Base-by-base conservation (phyloP, 2,329 filamentous ascomycete species). In the Phoma sp. region DNA sequence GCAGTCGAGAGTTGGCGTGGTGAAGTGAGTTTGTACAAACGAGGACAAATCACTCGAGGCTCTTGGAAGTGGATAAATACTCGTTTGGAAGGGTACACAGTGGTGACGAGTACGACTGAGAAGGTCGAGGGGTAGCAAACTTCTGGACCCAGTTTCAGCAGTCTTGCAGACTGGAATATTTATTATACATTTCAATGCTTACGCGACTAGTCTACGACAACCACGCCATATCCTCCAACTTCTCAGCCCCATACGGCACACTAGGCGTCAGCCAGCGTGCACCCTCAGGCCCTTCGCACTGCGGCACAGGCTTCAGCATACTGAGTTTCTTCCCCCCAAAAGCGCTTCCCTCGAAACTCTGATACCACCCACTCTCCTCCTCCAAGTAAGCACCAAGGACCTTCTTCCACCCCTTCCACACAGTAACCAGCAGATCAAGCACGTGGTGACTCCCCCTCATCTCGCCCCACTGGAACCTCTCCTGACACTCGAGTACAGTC, bases 391-490 rank as follows among this genome's bases (percentile, higher is more conserved):
- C 58, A 31, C 40, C 69, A 38, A 57, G 60, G 19, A 69, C 69
- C 43, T 58, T 55, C 39, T 63, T 60, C 71, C 71, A 73, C 3
- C 65, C 68, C 6, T 63, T 52, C 40, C 64, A 62, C 24, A 71
- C 64, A 12, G 63, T 65, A 17, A 68, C 61, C 15, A 70, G 58
- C 40, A 73, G 49, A 51, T 70, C 68, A 4, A 64, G 61, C n/a
- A 73, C 69, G 49, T 71, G 68, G 12, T 69, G 64, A 6, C 65
- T 57, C 4, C 63, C 62, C n/a, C 62, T 57, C 71, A 70, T 71
- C 15, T 61, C 47, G 2, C 43, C 56, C 54, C 65, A 73, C 17
- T 62, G 52, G 52, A 68, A 71, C 15, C 62, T 67, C 38, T 67
- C 51, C 24, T 68, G 62, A 27, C 66, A 64, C 44, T 67, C 63